Evolutionary conservation across 2,329 filamentous ascomycete genomes (phyloP), one percentile per base, ranked within the genome.

Genomic region (Sporothrix schenckii): DNA sequence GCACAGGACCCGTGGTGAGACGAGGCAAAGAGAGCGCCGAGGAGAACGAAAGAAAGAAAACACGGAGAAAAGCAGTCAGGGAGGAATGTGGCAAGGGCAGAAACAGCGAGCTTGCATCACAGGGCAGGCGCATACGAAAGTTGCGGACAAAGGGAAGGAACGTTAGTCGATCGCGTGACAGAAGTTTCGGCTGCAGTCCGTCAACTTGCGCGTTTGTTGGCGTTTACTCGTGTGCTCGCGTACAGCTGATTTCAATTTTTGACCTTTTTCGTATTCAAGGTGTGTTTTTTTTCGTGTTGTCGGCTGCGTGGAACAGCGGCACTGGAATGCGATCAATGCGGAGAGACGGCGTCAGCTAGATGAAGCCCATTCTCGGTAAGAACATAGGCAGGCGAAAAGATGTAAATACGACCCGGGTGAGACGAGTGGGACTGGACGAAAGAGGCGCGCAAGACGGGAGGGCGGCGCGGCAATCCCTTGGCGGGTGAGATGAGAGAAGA

Each of bases 321-420:
- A n/a, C 47, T 50, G 69, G 63, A 70, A 67, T 67, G 63, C 53
- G 52, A 30, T 70, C 63, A 67, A 49, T 67, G 69, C 61, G 52
- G 41, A 70, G 52, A 67, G 21, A 41, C 13, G 65, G 19, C 53
- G 54, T 54, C 53, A 4, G 53, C 39, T 54, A 50, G 49, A 34
- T 21, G 44, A 63, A 54, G 69, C 69, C 69, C 69, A 70, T 70
- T 39, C 24, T 50, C 24, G 21, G 13, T 14, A 14, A 14, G 14
- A 16, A 41, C 1, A 30, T 4, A 58, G 54, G 66, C 5, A 30
- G 24, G 21, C 10, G 11, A 41, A n/a, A 44, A 21, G 52, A 58
- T 47, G 52, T 49, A 44, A 49, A 65, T 65, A 68, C 13, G 50
- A 39, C 27, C 61, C 34, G 47, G 41, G 27, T 41, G 50, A 47